Percentiles rank a stretch among this genome's conserved stretches.
Evolutionary conservation across 139 green algal species (phyloP).

Genomic region (Asterochloris erici): DNA sequence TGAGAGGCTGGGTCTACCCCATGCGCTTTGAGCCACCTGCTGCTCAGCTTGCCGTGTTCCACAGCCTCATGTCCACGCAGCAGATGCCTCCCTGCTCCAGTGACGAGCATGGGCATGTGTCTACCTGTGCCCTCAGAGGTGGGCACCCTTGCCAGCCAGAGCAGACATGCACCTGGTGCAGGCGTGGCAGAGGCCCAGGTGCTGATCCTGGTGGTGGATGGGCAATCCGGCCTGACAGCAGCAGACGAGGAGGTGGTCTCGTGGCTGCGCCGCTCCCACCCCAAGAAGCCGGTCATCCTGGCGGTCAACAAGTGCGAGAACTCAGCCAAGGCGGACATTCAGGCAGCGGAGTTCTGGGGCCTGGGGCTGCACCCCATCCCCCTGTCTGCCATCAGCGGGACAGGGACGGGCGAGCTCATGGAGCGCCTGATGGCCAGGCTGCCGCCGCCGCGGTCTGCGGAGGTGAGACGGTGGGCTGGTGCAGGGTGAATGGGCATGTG

Average conservation of each 20-base stretch:
- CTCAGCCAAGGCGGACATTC: constrained; percentile 61
- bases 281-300: constrained; percentile 72
- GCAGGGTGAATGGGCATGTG: not conserved
- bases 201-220: constrained; percentile 89
- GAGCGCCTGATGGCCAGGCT: constrained; percentile 51
- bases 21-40: no score
- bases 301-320: constrained; percentile 99
- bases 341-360: constrained; percentile 89
- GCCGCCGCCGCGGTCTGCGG: constrained; percentile 14
- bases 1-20: not conserved
- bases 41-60: no score
- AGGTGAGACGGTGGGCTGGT: not conserved
- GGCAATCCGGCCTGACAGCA: constrained; percentile 75
- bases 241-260: constrained; percentile 83
- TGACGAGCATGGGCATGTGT: no score
- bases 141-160: no score
- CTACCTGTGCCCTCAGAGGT: no score
- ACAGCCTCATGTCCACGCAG: no score
- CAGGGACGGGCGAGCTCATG: constrained; percentile 89
- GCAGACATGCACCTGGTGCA: not conserved
- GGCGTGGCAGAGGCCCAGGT: constrained; percentile 84
- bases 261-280: constrained; percentile 84
- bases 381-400: constrained; percentile 87
- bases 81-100: no score
- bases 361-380: constrained; percentile 74